phyloP scores from a whole-genome alignment of 2,329 filamentous ascomycete species.

The Xylariaceae sp. region DNA sequence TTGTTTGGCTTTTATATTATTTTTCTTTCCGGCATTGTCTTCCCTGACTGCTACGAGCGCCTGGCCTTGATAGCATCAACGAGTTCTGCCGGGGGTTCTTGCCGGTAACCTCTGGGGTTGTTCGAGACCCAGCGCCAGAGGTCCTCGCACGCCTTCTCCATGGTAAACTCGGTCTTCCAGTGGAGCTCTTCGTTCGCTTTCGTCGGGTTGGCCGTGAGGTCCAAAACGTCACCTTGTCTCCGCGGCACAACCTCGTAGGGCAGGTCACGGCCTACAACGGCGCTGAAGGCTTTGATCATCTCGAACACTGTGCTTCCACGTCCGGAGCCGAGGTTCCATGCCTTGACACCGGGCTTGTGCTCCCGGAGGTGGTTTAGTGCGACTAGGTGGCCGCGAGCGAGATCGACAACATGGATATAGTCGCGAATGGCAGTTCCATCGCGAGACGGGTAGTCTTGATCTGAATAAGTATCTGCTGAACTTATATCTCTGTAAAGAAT shows the following conservation, averaged over 20 bases:
- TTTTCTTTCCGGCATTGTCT: background rate
- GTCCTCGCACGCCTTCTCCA: slow-evolving; percentile 91
- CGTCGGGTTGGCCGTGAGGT: slow-evolving; percentile 86
- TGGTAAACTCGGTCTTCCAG: slow-evolving; percentile 85
- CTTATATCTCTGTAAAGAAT: background rate
- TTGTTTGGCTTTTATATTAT: background rate
- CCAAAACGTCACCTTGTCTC: slow-evolving; percentile 82
- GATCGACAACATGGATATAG: slow-evolving; percentile 94
- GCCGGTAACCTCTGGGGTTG: slow-evolving; percentile 91
- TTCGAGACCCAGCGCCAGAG: slow-evolving; percentile 97
- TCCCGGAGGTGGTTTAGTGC: slow-evolving; percentile 86
- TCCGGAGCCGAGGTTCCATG: slow-evolving; percentile 95
- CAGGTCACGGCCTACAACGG: slow-evolving; percentile 78
- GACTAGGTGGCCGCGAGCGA: slow-evolving; percentile 77
- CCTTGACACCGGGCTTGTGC: slow-evolving; percentile 80
- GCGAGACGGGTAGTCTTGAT: slow-evolving; percentile 76
- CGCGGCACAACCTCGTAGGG: slow-evolving; percentile 81
- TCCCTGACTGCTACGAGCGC: slow-evolving; percentile 19
- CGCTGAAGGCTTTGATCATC: slow-evolving; percentile 91
- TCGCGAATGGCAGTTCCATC: slow-evolving; percentile 94
- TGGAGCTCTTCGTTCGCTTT: slow-evolving; percentile 82
- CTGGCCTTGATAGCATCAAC: slow-evolving; percentile 55
- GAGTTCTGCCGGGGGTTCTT: slow-evolving; percentile 80
- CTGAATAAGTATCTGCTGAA: slow-evolving; percentile 6
- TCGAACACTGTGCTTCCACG: slow-evolving; percentile 94